A percentile compares a stretch with the other conserved stretches of the same genome.
Conservation (phyloP, 2,329 filamentous ascomycete species). For the Talaromyces sp. region DNA sequence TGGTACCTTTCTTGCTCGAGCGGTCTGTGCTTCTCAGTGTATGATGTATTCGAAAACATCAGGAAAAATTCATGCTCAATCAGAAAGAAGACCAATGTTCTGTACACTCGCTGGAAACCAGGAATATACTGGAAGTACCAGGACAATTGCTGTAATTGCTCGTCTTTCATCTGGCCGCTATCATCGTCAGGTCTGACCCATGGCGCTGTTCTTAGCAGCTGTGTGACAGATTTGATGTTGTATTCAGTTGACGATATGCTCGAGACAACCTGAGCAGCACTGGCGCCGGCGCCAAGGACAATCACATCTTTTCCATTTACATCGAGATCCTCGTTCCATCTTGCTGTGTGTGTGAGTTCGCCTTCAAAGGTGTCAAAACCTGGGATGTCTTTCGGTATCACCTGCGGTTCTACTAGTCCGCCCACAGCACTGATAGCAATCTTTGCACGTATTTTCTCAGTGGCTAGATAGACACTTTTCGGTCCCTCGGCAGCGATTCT, state of each 20-base stretch:
- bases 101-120: conserved; percentile 45
- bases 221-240: conserved; percentile 56
- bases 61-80: conserved; percentile 41
- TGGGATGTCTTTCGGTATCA: conserved; percentile 49
- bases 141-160: conserved; percentile 49
- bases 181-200: conserved; percentile 48
- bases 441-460: conserved; percentile 53
- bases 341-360: conserved; percentile 56
- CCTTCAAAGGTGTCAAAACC: conserved; percentile 55
- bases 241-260: conserved; percentile 46
- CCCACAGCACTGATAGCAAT: conserved; percentile 56
- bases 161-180: conserved; percentile 17
- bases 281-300: conserved; percentile 58
- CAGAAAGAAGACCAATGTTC: conserved; percentile 46
- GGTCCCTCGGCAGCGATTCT: conserved; percentile 45
- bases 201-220: conserved; percentile 57
- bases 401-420: conserved; percentile 54
- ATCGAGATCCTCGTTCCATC: conserved; percentile 54
- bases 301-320: conserved; percentile 55
- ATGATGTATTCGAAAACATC: conserved; percentile 41
- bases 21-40: conserved; percentile 38
- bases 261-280: conserved; percentile 57
- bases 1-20: conserved; percentile 45
- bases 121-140: conserved; percentile 50
- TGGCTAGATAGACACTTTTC: conserved; percentile 48